Conservation (phyloP, 2,329 filamentous ascomycete species). For the Anthostomella pinea region DNA sequence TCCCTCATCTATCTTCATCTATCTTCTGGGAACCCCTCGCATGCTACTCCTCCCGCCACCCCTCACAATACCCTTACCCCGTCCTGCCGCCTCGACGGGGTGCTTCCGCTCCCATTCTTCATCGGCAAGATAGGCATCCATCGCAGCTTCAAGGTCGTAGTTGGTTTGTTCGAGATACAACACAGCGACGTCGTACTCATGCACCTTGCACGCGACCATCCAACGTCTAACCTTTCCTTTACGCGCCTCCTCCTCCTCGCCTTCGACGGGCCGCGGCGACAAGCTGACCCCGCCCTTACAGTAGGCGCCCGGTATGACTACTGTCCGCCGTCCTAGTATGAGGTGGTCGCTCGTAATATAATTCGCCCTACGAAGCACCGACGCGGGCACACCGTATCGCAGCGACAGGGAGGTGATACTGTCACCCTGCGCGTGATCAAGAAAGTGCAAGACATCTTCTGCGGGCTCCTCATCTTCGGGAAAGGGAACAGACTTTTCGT, state of each 20-base stretch:
- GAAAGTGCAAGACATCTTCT: constrained; percentile 72
- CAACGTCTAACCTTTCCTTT: constrained; percentile 71
- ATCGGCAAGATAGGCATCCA: constrained; percentile 65
- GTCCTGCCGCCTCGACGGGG: constrained; percentile 45
- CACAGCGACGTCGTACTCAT: constrained; percentile 72
- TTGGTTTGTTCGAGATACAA: constrained; percentile 69
- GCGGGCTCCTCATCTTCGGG: constrained; percentile 32
- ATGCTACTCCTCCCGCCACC: constrained; percentile 23
- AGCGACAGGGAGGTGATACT: constrained; percentile 66
- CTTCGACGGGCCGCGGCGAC: constrained; percentile 68
- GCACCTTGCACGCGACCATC: constrained; percentile 76
- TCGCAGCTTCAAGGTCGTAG: constrained; percentile 64
- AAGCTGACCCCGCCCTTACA: constrained; percentile 66
- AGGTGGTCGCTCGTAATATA: constrained; percentile 70
- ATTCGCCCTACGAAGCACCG: constrained; percentile 63
- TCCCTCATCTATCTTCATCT: constrained; percentile 11
- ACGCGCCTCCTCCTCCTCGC: constrained; percentile 69
- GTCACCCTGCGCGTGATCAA: constrained; percentile 68
- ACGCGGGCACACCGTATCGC: constrained; percentile 65
- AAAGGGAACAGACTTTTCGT: constrained; percentile 30
- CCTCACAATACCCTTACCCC: constrained; percentile 31
- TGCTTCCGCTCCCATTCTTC: constrained; percentile 69
- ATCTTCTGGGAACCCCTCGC: constrained; percentile 11
- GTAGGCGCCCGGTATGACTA: constrained; percentile 68
- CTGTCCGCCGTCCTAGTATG: constrained; percentile 63